Evolutionary conservation across 768 basidiomycete species (phyloP).

Genomic region (Mycena indigotica): DNA sequence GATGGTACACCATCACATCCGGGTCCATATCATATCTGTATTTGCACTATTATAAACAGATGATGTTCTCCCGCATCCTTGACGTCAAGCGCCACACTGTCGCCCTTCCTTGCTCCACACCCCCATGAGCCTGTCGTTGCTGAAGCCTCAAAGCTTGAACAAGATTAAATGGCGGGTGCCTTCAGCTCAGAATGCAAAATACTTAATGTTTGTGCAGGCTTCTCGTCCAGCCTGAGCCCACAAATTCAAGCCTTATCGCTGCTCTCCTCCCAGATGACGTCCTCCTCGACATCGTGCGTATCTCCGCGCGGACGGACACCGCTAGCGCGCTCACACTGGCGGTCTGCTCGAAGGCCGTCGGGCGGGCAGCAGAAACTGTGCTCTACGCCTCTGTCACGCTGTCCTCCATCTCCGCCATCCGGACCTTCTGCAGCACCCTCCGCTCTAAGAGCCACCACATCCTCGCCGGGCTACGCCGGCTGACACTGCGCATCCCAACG

Average conservation of each 20-base stretch:
- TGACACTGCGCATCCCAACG: too few species aligned
- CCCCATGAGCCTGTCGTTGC: not conserved
- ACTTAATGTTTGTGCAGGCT: not conserved
- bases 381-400: slow-evolving; percentile 1
- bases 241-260: not conserved
- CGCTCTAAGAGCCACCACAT: not conserved
- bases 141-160: not conserved
- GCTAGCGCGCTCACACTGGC: too few species aligned
- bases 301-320: not conserved
- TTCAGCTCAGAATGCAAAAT: not conserved
- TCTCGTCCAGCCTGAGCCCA: not conserved
- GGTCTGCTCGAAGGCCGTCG: slow-evolving; percentile 4
- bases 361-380: slow-evolving; percentile 1
- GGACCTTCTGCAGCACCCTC: slow-evolving; percentile 7
- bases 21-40: too few species aligned
- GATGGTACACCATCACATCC: too few species aligned
- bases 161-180: not conserved
- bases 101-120: too few species aligned
- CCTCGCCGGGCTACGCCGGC: not conserved
- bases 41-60: too few species aligned
- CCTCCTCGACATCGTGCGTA: not conserved
- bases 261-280: not conserved
- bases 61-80: too few species aligned
- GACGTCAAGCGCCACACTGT: too few species aligned
- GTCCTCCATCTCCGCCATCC: not conserved